Conservation (phyloP, 352 stramenopile genomes). For the Discostella stelligera region DNA sequence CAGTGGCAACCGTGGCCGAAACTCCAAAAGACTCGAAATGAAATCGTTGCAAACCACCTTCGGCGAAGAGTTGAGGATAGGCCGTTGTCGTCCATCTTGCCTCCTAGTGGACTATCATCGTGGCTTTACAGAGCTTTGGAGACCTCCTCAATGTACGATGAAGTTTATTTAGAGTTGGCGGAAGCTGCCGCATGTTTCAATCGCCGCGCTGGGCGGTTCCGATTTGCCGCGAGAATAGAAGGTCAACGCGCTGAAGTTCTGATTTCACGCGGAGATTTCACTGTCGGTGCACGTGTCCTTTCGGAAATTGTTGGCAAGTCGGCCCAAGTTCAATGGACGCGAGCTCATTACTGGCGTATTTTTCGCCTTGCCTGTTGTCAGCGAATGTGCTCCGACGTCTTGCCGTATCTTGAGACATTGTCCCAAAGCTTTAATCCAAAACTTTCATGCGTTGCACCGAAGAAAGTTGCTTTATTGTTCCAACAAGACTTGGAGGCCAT, state of each 20-base stretch:
- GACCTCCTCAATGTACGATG: conserved; percentile 40
- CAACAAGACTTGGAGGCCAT: conserved; percentile 67
- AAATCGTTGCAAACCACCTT: conserved; percentile 9
- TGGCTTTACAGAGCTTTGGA: conserved; percentile 38
- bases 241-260: conserved; percentile 65
- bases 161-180: conserved; percentile 61
- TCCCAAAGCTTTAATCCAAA: conserved; percentile 66
- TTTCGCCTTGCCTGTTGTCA: conserved; percentile 76
- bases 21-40: conserved; percentile 20
- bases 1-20: conserved; percentile 61
- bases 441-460: conserved; percentile 50
- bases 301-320: conserved; percentile 45
- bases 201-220: conserved; percentile 43
- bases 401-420: conserved; percentile 73
- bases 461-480: conserved; percentile 51
- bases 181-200: conserved; percentile 53
- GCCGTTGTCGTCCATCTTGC: conserved; percentile 19
- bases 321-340: conserved; percentile 68
- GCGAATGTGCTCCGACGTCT: conserved; percentile 50
- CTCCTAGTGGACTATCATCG: conserved; percentile 16
- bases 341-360: conserved; percentile 68
- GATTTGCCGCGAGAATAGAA: conserved; percentile 59
- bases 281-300: conserved; percentile 36
- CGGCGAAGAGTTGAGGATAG: conserved; percentile 1
- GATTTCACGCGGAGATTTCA: conserved; percentile 47